A percentile compares a stretch with the other conserved stretches of the same genome.
These are phyloP conservation scores for Apophysomyces ossiformis DNA, from an alignment of 371 early-diverging fungal genomes.

Conservation along the genomic window DNA sequence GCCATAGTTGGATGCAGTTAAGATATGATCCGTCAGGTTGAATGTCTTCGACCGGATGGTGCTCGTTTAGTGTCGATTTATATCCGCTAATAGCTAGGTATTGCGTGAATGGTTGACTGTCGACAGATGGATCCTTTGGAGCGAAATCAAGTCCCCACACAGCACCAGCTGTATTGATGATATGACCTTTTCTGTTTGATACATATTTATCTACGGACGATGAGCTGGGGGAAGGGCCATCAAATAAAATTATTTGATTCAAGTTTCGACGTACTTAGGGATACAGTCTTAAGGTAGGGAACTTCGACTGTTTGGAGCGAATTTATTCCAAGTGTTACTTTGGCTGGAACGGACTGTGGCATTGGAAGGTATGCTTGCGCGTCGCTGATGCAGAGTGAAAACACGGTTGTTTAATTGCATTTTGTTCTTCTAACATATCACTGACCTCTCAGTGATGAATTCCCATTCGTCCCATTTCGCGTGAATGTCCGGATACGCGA, in stretches of 20 bases:
- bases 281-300: slow-evolving; percentile 12
- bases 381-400: slow-evolving; percentile 16
- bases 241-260: not conserved
- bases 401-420: not conserved
- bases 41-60: slow-evolving; percentile 40
- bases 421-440: not conserved
- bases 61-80: slow-evolving; percentile 40
- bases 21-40: slow-evolving; percentile 21
- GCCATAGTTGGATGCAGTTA: slow-evolving; percentile 65
- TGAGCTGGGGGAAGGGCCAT: slow-evolving; percentile 5
- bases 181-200: slow-evolving; percentile 27
- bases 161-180: slow-evolving; percentile 63
- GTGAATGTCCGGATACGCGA: not conserved
- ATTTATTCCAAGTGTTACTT: slow-evolving; percentile 25
- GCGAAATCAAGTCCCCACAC: slow-evolving; percentile 73
- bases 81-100: slow-evolving; percentile 70
- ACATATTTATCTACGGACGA: slow-evolving; percentile 23
- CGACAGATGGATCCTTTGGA: slow-evolving; percentile 38
- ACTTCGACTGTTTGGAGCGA: slow-evolving; percentile 12
- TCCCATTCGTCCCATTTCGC: slow-evolving; percentile 15
- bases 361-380: slow-evolving; percentile 25
- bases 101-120: slow-evolving; percentile 36
- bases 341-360: not conserved
- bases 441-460: slow-evolving; percentile 15
- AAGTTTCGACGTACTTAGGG: slow-evolving; percentile 14